Base-by-base conservation (phyloP, 1,139 yeast genomes). In the Lodderomyces beijingensis region DNA sequence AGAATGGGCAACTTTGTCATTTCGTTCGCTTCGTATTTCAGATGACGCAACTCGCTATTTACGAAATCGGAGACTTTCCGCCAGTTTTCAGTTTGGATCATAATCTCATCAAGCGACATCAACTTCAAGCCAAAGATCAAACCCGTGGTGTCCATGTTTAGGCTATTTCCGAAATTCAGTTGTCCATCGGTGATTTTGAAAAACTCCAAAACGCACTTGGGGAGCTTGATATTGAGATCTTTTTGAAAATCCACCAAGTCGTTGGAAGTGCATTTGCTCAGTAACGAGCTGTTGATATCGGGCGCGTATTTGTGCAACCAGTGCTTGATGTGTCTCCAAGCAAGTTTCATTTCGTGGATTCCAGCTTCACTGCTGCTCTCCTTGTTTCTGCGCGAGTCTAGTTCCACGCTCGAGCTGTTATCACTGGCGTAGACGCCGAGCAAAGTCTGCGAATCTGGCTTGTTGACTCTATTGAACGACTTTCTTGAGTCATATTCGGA, bases 161-260 rank as follows among this genome's bases (percentile, higher is more conserved):
- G 53, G 30, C 59, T 58, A 41, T 53, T 53, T n/a, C 49, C 74
- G 41, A 50, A 70, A 56, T 50, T 70, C 63, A 60, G 53, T 54
- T 82, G 91, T 12, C 91, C 91, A 45, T 81, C 89, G 34, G 84
- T 85, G 25, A 77, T 55, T 37, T 74, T 64, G 43, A 71, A 65
- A 29, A 80, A 79, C 17, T 80, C 80, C 23, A 70, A 48, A 7
- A 82, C 77, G 32, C 83, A 71, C 5, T 70, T 58, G 1, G 91
- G 91, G 25, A 81, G 63, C 36, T 53, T 58, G 18, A 78, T 58
- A 22, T 64, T 68, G 46, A 82, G 59, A 51, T 80, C 88, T 44
- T 70, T 71, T 50, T 81, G 87, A 19, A 82, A 81, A 44, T 75
- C 80, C 20, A 57, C 54, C 29, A 82, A 59, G 50, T 82, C 91